These are phyloP conservation scores for Polyporus arcularius DNA, from an alignment of 768 basidiomycete genomes.

Conservation along the genomic window DNA sequence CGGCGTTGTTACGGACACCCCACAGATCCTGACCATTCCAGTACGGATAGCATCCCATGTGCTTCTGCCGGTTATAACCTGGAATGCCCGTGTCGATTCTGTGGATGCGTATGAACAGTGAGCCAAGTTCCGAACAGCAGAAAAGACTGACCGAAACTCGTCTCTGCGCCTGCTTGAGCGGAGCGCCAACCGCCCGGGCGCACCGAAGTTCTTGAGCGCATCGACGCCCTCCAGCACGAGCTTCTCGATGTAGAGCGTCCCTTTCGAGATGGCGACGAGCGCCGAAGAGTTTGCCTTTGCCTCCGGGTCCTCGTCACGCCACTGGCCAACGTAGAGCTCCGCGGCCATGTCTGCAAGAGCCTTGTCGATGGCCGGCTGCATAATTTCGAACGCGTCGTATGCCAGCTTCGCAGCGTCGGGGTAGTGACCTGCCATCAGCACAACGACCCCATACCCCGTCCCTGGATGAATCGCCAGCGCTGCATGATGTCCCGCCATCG, in stretches of 20 bases:
- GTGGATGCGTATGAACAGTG: not conserved
- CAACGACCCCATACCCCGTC: slow-evolving; percentile 30
- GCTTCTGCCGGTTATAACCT: slow-evolving; percentile 27
- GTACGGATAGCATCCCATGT: slow-evolving; percentile 35
- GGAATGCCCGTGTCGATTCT: slow-evolving; percentile 33
- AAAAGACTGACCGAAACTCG: slow-evolving; percentile 33
- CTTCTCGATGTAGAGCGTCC: slow-evolving; percentile 26
- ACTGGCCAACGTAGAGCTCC: slow-evolving; percentile 27
- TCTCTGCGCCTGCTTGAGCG: slow-evolving; percentile 28
- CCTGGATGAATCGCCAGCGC: slow-evolving; percentile 30
- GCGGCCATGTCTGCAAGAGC: slow-evolving; percentile 15
- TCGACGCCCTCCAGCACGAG: slow-evolving; percentile 19
- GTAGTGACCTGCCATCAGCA: slow-evolving; percentile 29
- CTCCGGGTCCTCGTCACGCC: slow-evolving; percentile 15
- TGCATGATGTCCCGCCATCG: slow-evolving; percentile 26
- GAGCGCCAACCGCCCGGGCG: slow-evolving; percentile 20
- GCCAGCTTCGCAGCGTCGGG: slow-evolving; percentile 27
- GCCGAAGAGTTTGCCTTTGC: slow-evolving; percentile 2
- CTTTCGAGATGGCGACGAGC: slow-evolving; percentile 18
- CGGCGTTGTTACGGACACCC: slow-evolving; percentile 29
- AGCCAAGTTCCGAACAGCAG: not conserved
- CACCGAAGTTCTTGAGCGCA: slow-evolving; percentile 7
- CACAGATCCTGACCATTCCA: slow-evolving; percentile 33
- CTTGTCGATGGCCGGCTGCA: slow-evolving; percentile 31
- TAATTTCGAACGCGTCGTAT: slow-evolving; percentile 26